Evolutionary conservation across 192 early-diverging fungal species (phyloP).

Genomic region (Dimargaris cristalligena): DNA sequence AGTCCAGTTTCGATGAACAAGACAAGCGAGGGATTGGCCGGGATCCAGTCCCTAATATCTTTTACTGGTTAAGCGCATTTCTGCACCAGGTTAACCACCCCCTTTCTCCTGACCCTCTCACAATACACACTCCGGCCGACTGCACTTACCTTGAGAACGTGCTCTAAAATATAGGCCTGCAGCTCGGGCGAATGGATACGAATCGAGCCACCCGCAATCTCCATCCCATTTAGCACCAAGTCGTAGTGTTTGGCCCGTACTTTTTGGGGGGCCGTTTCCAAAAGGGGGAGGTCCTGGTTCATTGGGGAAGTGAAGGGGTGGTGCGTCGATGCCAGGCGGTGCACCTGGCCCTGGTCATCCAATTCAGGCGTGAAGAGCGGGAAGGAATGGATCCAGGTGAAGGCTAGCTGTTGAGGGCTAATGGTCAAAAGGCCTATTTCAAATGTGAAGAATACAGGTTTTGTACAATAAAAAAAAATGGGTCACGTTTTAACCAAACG

Average conservation of each 20-base stretch:
- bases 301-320: slow-evolving; percentile 84
- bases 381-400: slow-evolving; percentile 80
- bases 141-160: slow-evolving; percentile 37
- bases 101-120: too few species aligned
- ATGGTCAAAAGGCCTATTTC: slow-evolving; percentile 33
- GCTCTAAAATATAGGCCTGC: slow-evolving; percentile 56
- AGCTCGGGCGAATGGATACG: slow-evolving; percentile 63
- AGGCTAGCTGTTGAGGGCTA: slow-evolving; percentile 32
- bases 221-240: slow-evolving; percentile 75
- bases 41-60: too few species aligned
- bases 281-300: slow-evolving; percentile 41
- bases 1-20: too few species aligned
- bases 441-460: too few species aligned
- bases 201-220: slow-evolving; percentile 83
- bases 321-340: slow-evolving; percentile 48
- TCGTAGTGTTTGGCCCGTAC: slow-evolving; percentile 75
- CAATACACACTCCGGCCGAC: too few species aligned
- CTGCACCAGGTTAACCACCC: too few species aligned
- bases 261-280: slow-evolving; percentile 42
- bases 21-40: too few species aligned
- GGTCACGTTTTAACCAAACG: too few species aligned
- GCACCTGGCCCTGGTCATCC: slow-evolving; percentile 22
- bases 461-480: too few species aligned
- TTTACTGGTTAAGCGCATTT: too few species aligned
- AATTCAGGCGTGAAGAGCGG: slow-evolving; percentile 67